Conservation (phyloP, 495 filamentous ascomycete genomes). For the Neohortaea acidophila region DNA sequence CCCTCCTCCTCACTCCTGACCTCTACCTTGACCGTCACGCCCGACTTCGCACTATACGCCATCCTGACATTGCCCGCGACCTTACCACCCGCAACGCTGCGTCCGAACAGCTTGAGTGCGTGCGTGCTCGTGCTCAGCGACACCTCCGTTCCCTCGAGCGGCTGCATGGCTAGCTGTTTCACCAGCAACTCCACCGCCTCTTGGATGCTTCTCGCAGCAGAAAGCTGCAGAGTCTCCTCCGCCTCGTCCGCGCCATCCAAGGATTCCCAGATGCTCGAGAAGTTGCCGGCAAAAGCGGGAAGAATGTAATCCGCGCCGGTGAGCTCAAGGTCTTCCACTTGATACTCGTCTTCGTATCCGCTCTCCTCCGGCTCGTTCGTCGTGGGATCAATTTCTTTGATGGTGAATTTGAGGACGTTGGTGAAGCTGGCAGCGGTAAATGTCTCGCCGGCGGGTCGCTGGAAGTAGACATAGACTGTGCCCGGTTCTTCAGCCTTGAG, state of each 20-base stretch:
- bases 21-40: conserved; percentile 87
- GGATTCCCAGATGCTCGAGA: conserved; percentile 94
- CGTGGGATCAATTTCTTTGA: conserved; percentile 93
- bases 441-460: conserved; percentile 55
- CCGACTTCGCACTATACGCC: conserved; percentile 82
- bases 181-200: conserved; percentile 88
- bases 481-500: conserved; percentile 70
- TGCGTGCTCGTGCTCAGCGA: conserved; percentile 77
- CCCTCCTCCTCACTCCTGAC: conserved; percentile 85
- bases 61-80: conserved; percentile 81
- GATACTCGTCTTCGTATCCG: conserved; percentile 95
- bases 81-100: conserved; percentile 79
- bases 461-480: conserved; percentile 89
- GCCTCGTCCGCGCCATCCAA: conserved; percentile 70
- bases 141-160: conserved; percentile 84
- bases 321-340: conserved; percentile 88
- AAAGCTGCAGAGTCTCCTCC: conserved; percentile 80
- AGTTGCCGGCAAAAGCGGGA: conserved; percentile 84
- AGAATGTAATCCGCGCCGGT: conserved; percentile 84
- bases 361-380: conserved; percentile 80
- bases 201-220: conserved; percentile 77
- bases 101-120: conserved; percentile 88
- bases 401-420: conserved; percentile 90
- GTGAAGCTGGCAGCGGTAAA: conserved; percentile 69
- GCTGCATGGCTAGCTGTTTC: conserved; percentile 76